Conservation (phyloP, 2,329 filamentous ascomycete genomes). For the Sporothrix humicola region DNA sequence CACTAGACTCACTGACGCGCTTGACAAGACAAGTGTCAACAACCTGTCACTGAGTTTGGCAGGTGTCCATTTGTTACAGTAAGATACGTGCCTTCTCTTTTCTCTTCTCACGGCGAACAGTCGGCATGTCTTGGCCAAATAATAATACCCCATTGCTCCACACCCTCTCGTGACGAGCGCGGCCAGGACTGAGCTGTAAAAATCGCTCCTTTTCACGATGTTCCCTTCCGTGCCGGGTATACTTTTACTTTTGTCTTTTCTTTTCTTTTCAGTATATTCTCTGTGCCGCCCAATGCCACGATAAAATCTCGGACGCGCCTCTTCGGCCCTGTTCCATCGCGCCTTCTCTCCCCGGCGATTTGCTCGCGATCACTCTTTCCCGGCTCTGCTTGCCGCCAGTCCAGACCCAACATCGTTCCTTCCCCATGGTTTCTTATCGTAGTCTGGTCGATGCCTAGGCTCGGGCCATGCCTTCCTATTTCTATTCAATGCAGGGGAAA, state of each 20-base stretch:
- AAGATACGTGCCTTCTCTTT: not conserved
- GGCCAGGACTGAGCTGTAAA: not conserved
- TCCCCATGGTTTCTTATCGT: not conserved
- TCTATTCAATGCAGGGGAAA: constrained; percentile 17
- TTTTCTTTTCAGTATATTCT: not conserved
- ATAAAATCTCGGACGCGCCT: constrained; percentile 30
- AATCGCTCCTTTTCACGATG: constrained; percentile 1
- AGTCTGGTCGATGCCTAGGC: not conserved
- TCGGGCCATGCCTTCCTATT: constrained; percentile 23
- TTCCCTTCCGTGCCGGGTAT: not conserved
- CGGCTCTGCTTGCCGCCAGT: constrained; percentile 11
- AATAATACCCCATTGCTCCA: constrained; percentile 1
- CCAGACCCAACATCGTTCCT: constrained; percentile 5
- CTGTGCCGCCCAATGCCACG: constrained; percentile 24
- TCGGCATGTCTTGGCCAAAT: constrained; percentile 21
- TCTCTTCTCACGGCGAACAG: not conserved
- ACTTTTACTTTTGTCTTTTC: not conserved
- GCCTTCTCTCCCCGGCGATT: constrained; percentile 22
- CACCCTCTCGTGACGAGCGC: not conserved
- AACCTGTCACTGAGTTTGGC: not conserved
- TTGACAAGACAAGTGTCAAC: not conserved
- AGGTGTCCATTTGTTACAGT: not conserved
- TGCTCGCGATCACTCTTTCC: constrained; percentile 17
- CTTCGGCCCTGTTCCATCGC: constrained; percentile 28
- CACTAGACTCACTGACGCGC: not conserved